Conservation (phyloP, 345 rosid genomes). For the Balakata baccata region DNA sequence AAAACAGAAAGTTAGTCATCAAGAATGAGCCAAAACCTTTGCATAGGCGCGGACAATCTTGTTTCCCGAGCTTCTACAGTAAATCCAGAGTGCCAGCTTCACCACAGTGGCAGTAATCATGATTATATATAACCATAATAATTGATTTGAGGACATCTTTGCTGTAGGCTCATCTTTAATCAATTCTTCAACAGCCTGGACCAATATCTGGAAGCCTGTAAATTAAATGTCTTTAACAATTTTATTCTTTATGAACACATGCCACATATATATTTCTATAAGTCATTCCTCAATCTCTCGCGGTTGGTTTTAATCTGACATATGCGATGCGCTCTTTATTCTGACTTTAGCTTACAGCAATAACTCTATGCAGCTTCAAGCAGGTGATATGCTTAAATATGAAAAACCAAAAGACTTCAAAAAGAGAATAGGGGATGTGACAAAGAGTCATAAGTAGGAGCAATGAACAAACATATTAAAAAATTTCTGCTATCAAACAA, state of each 20-base stretch:
- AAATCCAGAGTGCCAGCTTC: conserved; percentile 79
- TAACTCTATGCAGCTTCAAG: neutral
- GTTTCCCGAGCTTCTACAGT: conserved; percentile 71
- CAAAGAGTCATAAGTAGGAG: neutral
- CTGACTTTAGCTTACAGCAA: too few relatives aligned
- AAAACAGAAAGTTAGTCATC: neutral
- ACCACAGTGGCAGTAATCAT: conserved; percentile 76
- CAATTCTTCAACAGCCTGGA: conserved; percentile 66
- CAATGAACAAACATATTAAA: neutral
- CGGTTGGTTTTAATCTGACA: too few relatives aligned
- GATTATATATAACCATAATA: conserved; percentile 67
- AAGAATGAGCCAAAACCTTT: conserved; percentile 40
- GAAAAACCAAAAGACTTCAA: neutral
- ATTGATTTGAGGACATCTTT: conserved; percentile 47
- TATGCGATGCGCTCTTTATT: too few relatives aligned
- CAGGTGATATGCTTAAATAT: neutral
- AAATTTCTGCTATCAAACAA: neutral
- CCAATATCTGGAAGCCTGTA: conserved; percentile 77
- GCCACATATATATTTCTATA: neutral
- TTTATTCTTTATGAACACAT: neutral
- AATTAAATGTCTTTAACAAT: neutral
- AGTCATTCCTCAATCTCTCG: too few relatives aligned
- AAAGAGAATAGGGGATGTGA: neutral
- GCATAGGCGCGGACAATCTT: conserved; percentile 91
- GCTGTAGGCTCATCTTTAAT: conserved; percentile 40